Evolutionary conservation across 2,329 filamentous ascomycete genomes (phyloP), one percentile per base, ranked within the genome.

Genomic region (Tolypocladium inflatum): DNA sequence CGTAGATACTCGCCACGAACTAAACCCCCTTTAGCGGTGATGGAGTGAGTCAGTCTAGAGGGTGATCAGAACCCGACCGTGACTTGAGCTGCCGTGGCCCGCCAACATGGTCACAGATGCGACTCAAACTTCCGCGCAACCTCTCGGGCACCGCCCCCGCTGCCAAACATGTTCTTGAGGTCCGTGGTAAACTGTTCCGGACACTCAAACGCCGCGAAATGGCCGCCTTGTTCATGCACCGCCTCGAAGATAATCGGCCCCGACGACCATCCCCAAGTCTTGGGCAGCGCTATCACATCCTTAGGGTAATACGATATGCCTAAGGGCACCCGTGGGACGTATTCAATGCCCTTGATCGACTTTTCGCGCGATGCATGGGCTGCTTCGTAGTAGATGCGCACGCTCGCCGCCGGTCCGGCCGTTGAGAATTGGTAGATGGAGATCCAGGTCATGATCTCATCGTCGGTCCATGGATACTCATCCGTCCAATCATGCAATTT

Each of bases 401-500:
- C 67, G 60, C 81, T 84, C 0, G 89, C 87, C 1, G 84, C 85
- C 0, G 89, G 85, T 0, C 89, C 88, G 1, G 87, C 85, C 0
- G 74, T 79, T 10, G 82, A 86, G 54, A 91, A 91, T 67, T 80
- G 84, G 68, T 92, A 92, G 43, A 92, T 80, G 55, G 78, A 83
- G 1, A 91, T 72, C 89, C 88, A 93, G 0, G 85, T 89, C 33
- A 90, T 72, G 10, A 92, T 79, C 72, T 92, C 88, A 57, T 91
- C 87, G 60, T 90, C 85, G 0, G 83, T 87, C 88, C 88, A 92
- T 0, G 80, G 74, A 66, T 91, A 91, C 1, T 64, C 65, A 64
- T 92, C 88, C 0, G 85, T 85, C 89, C 89, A 93, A 64, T 89
- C 89, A 15, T 43, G 52, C 42, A 93, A 73, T 68, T 93, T 93